Base-by-base conservation (phyloP, 164 flowering plant genomes). In the Magnolia kwangsiensis region DNA sequence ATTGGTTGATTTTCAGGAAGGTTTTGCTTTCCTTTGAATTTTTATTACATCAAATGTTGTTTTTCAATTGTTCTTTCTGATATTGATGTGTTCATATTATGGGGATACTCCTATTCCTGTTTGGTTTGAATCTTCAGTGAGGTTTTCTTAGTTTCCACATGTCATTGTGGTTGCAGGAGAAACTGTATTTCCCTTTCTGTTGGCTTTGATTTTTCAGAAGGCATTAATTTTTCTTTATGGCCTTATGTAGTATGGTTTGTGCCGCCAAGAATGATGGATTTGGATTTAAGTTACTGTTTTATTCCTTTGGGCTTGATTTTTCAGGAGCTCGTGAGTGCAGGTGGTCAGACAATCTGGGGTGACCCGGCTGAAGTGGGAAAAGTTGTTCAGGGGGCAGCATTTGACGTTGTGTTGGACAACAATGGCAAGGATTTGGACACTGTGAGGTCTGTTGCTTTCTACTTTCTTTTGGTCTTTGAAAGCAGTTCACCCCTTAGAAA, bases 341-440 rank as follows among this genome's bases (percentile, higher is more conserved):
- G 98, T 77, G 98, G 98, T 20, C 75, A 83, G 80, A 92, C 98
- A 2, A 89, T 96, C 49, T 96, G 99, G 98, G 99, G 99, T 64
- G 79, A 90, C 59, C 97, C 98, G 0, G 85, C 89, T 10, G 94
- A 91, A 6, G 86, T 96, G 64, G 97, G 91, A 51, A 90, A 85
- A 63, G 88, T 85, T 45, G 85, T 94, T 29, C 90, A 82, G 21
- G 97, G 89, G 4, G 88, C 82, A 66, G 67, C 81, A 18, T 93
- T 93, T 78, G 99, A 93, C 84, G 97, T 88, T 29, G 98, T 96
- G 65, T 77, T 96, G 84, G 98, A 96, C 70, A 96, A 96, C 89
- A 94, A 96, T 82, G 99, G 96, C 84, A 96, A 96, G 85, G 97
- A 96, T 76, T 82, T 96, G 75, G 98, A 96, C 24, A 72, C 98